These are phyloP conservation scores for Paracorniculantispora psalliotae DNA, from an alignment of 2,329 filamentous ascomycete genomes.

Conservation along the genomic window DNA sequence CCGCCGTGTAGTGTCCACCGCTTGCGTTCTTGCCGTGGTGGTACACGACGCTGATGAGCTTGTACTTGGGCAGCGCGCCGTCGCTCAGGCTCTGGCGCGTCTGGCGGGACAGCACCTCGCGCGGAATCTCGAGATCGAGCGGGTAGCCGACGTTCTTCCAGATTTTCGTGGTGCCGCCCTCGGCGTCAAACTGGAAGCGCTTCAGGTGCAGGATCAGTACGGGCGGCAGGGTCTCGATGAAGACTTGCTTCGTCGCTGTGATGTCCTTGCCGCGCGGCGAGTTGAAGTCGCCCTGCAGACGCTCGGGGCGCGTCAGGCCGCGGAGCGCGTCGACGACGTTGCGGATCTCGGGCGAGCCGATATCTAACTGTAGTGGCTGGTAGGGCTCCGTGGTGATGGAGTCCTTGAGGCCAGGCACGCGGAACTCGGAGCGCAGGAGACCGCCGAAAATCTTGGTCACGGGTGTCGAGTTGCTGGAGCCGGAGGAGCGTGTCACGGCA, in stretches of 20 bases:
- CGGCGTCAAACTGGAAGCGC: conserved; percentile 91
- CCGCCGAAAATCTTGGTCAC: conserved; percentile 94
- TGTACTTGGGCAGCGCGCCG: conserved; percentile 72
- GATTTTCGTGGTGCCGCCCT: conserved; percentile 88
- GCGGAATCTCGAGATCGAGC: conserved; percentile 87
- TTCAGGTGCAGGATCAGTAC: conserved; percentile 94
- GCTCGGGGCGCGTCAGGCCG: conserved; percentile 76
- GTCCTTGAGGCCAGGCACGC: conserved; percentile 78
- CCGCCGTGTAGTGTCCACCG: conserved; percentile 96
- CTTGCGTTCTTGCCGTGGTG: conserved; percentile 97
- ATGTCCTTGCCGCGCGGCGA: conserved; percentile 71
- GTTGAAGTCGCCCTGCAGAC: conserved; percentile 77
- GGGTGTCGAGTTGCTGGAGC: conserved; percentile 69
- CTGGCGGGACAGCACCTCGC: conserved; percentile 76
- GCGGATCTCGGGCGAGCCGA: conserved; percentile 77
- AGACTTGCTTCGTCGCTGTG: conserved; percentile 85
- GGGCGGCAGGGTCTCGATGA: conserved; percentile 85
- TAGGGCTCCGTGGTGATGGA: conserved; percentile 93
- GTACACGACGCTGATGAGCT: conserved; percentile 85
- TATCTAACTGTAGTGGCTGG: conserved; percentile 90
- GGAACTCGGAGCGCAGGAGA: conserved; percentile 81
- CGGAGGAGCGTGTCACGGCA: conserved; percentile 80
- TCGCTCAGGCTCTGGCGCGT: conserved; percentile 61
- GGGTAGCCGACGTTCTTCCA: conserved; percentile 98
- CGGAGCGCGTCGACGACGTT: conserved; percentile 91